Evolutionary conservation across 805 yeast species (phyloP), one percentile per base, ranked within the genome.

Genomic region (Huiozyma sinensis): DNA sequence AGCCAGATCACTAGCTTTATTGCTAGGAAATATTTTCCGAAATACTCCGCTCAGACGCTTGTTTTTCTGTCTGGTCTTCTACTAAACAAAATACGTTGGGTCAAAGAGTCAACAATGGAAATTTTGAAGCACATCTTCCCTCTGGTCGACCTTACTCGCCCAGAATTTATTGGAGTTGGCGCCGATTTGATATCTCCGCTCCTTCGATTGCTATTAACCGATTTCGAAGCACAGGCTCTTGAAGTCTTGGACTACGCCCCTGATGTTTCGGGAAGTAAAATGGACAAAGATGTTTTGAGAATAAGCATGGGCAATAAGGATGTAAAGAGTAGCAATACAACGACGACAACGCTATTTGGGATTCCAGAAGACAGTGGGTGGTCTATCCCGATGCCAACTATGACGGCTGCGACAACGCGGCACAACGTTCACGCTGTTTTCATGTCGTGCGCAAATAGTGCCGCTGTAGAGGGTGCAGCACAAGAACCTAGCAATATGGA

Each of bases 361-460:
- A 80, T 90, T 27, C 97, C 98, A 0, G 69, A 64, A 29, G 95
- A 85, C 9, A 79, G 83, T 55, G 99, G 99, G 1, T 92, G 99
- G 99, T 81, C 96, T 0, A 79, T 94, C 41, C 95, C 97, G 1
- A 83, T 85, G 90, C 96, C 98, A 2, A 85, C 90, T 0, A 78
- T 87, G 37, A 81, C 92, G 1, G 87, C 96, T 0, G 83, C 95
- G 0, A 76, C 84, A 11, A 85, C 97, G 1, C 70, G 97, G 51
- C 86, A 85, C 58, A 92, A 92, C 56, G 94, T 92, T 1, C 97
- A 92, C 61, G 89, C 97, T 0, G 97, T 92, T 3, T 92, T 85
- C 58, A 79, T 88, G 30, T 85, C 95, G 0, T 90, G 97, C 57
- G 73, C 75, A 60, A 57, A 54, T 13, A 54, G 50, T 31, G 46